A percentile compares a stretch with the other conserved stretches of the same genome.
Evolutionary conservation across 179 eudicot genomes (phyloP).

Genomic region (Corrigiola litoralis): DNA sequence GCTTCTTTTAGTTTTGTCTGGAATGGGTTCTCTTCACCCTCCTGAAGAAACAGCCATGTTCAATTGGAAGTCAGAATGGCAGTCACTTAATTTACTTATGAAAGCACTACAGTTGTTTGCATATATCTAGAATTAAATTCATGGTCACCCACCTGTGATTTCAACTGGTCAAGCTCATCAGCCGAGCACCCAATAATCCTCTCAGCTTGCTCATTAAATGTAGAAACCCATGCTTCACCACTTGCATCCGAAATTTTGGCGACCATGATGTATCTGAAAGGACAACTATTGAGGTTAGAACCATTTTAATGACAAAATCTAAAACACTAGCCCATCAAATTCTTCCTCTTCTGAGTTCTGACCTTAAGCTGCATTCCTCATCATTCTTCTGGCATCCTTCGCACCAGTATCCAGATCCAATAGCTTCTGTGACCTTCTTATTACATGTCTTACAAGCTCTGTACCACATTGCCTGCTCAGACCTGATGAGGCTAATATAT

Average conservation of each 20-base stretch:
- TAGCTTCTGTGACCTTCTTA: conserved; percentile 87
- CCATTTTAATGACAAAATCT: not conserved
- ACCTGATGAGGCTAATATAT: conserved; percentile 63
- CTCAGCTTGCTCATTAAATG: conserved; percentile 92
- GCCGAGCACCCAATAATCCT: conserved; percentile 80
- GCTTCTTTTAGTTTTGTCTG: conserved; percentile 73
- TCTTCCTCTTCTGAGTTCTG: not conserved
- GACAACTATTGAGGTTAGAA: conserved; percentile 3
- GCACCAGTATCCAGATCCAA: conserved; percentile 95
- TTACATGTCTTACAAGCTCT: conserved; percentile 93
- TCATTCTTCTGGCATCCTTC: conserved; percentile 90
- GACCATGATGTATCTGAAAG: conserved; percentile 63
- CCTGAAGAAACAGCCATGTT: conserved; percentile 20
- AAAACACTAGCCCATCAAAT: not conserved
- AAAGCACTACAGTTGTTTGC: no score
- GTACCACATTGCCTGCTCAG: conserved; percentile 91
- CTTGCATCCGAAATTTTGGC: conserved; percentile 73
- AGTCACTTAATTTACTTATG: not conserved
- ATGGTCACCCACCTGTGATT: conserved; percentile 46
- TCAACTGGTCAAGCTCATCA: conserved; percentile 74
- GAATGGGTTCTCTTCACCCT: conserved; percentile 51
- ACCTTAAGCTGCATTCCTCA: conserved; percentile 79
- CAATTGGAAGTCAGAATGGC: not conserved
- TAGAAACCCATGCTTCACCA: conserved; percentile 87
- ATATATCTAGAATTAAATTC: no score